Evolutionary conservation across 495 filamentous ascomycete genomes (phyloP).

Genomic region (Trichoderma parareesei): DNA sequence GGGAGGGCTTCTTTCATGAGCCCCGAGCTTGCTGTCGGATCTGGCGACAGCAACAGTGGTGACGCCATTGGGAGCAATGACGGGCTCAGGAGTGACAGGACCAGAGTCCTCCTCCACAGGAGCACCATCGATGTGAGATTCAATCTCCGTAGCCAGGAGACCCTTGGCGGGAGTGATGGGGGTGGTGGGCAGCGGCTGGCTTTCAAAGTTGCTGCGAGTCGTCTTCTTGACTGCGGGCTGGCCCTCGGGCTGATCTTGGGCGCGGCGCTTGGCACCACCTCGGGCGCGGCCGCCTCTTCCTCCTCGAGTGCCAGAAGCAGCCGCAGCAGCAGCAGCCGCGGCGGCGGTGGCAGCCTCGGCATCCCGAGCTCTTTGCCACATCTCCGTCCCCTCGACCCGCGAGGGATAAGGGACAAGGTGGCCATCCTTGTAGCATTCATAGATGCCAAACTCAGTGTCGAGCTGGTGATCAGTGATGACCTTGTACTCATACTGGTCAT

Average conservation of each 20-base stretch:
- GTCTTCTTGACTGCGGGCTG: constrained; percentile 30
- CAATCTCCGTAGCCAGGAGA: constrained; percentile 34
- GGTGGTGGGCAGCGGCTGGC: constrained; percentile 21
- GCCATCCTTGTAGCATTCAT: constrained; percentile 22
- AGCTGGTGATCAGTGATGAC: constrained; percentile 20
- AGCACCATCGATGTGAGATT: constrained; percentile 25
- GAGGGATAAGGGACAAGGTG: constrained; percentile 30
- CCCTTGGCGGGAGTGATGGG: constrained; percentile 25
- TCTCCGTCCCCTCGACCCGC: constrained; percentile 16
- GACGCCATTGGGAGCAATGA: constrained; percentile 17
- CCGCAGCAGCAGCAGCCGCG: neutral
- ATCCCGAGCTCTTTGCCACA: constrained; percentile 5
- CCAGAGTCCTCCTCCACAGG: constrained; percentile 29
- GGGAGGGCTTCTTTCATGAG: constrained; percentile 22
- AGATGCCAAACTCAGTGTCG: constrained; percentile 23
- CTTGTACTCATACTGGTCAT: constrained; percentile 23
- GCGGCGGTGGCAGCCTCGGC: constrained; percentile 13
- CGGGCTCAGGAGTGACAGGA: constrained; percentile 24
- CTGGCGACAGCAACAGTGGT: constrained; percentile 14
- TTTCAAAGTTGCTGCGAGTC: constrained; percentile 21
- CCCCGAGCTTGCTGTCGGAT: constrained; percentile 11
- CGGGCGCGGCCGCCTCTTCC: constrained; percentile 16
- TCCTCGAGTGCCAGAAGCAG: constrained; percentile 9
- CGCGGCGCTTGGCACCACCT: constrained; percentile 30
- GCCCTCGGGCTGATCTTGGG: constrained; percentile 32